phyloP scores from a whole-genome alignment of 306 rosid genomes.

The Cicer cuneatum region DNA sequence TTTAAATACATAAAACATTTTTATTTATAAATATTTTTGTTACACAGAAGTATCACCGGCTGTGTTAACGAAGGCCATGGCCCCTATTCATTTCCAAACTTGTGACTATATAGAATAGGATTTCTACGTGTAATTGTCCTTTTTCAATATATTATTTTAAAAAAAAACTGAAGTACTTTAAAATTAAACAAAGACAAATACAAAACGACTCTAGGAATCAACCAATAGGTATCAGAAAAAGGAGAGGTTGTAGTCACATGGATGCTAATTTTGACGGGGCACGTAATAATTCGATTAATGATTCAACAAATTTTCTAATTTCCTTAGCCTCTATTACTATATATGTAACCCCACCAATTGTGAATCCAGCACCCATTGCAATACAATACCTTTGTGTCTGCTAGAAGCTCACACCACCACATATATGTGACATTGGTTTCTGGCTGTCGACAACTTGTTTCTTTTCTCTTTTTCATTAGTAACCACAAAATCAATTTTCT shows the following conservation, averaged over 20 bases:
- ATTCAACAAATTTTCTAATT: background rate
- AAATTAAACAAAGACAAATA: background rate
- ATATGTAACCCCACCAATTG: background rate
- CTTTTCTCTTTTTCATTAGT: too few relatives aligned
- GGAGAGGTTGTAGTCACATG: background rate
- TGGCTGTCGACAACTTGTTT: slow-evolving; percentile 20
- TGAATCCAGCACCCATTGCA: background rate
- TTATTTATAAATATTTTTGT: too few relatives aligned
- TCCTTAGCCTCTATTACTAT: slow-evolving; percentile 40
- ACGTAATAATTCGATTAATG: background rate
- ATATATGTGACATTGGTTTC: too few relatives aligned
- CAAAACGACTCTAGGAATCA: slow-evolving; percentile 20
- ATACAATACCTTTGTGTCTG: background rate
- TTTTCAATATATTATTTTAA: too few relatives aligned
- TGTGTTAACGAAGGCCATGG: background rate
- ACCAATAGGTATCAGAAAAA: slow-evolving; percentile 17
- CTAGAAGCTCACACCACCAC: background rate
- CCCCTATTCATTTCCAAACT: background rate
- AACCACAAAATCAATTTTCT: background rate
- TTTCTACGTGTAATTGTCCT: background rate
- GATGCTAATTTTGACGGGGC: background rate
- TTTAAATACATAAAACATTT: too few relatives aligned
- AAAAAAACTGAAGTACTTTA: background rate
- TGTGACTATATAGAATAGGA: background rate
- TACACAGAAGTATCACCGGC: too few relatives aligned